A percentile compares a stretch with the other conserved stretches of the same genome.
Evolutionary conservation across 371 early-diverging fungal species (phyloP).

Genomic region (Rhizopus stolonifer): DNA sequence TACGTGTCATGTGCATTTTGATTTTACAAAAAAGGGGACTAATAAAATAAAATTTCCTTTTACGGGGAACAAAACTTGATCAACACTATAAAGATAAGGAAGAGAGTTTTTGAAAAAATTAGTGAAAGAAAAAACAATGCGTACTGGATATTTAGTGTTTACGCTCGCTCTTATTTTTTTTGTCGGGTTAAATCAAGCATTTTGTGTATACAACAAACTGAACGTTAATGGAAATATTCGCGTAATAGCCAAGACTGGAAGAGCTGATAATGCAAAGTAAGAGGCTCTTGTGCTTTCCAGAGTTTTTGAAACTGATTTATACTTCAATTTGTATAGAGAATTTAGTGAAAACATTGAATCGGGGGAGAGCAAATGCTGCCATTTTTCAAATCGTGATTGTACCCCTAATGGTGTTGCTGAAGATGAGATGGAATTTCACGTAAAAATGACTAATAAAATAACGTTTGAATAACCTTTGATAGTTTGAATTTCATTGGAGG

Average conservation of each 20-base stretch:
- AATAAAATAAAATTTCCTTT: background rate
- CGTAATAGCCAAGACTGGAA: background rate
- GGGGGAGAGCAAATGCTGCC: constrained; percentile 8
- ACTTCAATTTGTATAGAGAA: background rate
- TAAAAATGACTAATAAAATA: background rate
- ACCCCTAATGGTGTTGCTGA: background rate
- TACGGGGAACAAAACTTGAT: background rate
- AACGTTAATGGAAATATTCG: background rate
- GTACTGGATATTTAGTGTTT: background rate
- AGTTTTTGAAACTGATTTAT: background rate
- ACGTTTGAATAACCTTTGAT: no score
- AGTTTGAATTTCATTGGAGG: background rate
- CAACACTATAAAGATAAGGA: background rate
- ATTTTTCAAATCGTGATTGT: constrained; percentile 10
- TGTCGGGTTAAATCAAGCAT: constrained; percentile 1
- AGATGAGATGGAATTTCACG: constrained; percentile 6
- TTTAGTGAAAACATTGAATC: background rate
- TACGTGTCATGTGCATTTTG: no score
- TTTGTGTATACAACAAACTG: constrained; percentile 10
- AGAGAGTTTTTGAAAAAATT: no score
- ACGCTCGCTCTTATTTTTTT: background rate
- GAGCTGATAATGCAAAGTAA: no score
- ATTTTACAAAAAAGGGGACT: no score
- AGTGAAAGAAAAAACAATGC: no score
- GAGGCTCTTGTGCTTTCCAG: background rate